Base-by-base conservation (phyloP, 2,329 filamentous ascomycete species). In the Periconia macrospinosa region DNA sequence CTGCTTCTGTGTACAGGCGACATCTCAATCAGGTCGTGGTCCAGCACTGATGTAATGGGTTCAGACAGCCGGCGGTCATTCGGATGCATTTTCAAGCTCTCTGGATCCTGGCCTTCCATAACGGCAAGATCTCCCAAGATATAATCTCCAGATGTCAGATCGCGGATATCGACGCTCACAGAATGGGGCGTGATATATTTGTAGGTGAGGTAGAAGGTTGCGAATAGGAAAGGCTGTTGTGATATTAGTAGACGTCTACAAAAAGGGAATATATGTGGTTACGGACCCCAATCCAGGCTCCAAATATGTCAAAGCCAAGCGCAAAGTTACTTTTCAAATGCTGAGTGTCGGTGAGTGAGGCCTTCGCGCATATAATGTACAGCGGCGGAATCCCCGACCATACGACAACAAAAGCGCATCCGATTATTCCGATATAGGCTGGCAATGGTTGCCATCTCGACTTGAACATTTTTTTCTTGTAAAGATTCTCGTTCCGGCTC, bases 371-470 rank as follows among this genome's bases (percentile, higher is more conserved):
- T 9, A 72, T 54, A 18, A 66, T 63, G 50, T 63, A 63, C 7
- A 70, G 45, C 14, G 65, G 60, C 1, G 62, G 58, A 49, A 68
- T 62, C 3, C 68, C 66, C 11, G 58, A 62, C 58, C 67, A 66
- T 10, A 70, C 7, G 6, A 68, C 45, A 3, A 72, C 56, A 14
- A 65, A 57, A 0, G 49, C 41, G 42, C 65, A 69, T 7, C 62
- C 57, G 11, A 62, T n/a, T 7, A 71, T 62, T 9, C 68, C 69
- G 3, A 71, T 52, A 17, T 62, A 62, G 7, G 68, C 68, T 27
- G 66, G 65, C 1, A 69, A 46, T 6, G 68, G 69, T 46, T 71
- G 69, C 68, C 67, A 70, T 9, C 67, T 59, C 6, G 65, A 67
- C 47, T 67, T 65, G 50, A 68, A 72, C 30, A 68, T 60, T n/a